Conservation (phyloP, 129 eudicot genomes). For the Chrysanthemum makinoi region DNA sequence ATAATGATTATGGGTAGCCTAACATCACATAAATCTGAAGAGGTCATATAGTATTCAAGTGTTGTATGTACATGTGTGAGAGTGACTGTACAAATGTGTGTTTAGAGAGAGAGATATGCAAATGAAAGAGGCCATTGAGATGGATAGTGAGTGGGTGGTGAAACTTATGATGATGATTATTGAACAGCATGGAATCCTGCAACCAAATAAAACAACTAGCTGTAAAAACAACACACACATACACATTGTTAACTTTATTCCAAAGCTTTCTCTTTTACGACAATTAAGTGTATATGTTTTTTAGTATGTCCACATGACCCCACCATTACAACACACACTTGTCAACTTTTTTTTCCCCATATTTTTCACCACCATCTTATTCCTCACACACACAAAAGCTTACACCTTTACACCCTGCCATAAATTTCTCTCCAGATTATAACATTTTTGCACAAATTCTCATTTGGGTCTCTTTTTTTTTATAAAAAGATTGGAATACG, state of each 20-base stretch:
- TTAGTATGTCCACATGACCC: constrained; percentile 21
- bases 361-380: constrained; percentile 29
- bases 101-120: not conserved
- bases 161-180: constrained; percentile 38
- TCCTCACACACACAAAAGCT: constrained; percentile 16
- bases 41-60: not conserved
- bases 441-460: constrained; percentile 19
- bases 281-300: constrained; percentile 19
- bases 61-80: not conserved
- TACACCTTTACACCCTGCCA: constrained; percentile 28
- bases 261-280: constrained; percentile 27
- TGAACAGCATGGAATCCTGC: constrained; percentile 31
- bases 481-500: constrained; percentile 23
- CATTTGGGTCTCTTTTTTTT: constrained; percentile 16
- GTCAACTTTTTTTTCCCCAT: constrained; percentile 30
- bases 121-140: not conserved
- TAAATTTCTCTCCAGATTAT: constrained; percentile 7
- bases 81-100: not conserved
- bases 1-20: no score
- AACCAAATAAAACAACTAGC: constrained; percentile 15
- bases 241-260: constrained; percentile 27
- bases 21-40: no score
- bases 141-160: constrained; percentile 29
- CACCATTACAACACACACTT: constrained; percentile 23
- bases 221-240: constrained; percentile 12